Percentiles rank a stretch among this genome's conserved stretches.
phyloP scores from a whole-genome alignment of 1,284 basidiomycete genomes.

The Leccinum colubrinum region DNA sequence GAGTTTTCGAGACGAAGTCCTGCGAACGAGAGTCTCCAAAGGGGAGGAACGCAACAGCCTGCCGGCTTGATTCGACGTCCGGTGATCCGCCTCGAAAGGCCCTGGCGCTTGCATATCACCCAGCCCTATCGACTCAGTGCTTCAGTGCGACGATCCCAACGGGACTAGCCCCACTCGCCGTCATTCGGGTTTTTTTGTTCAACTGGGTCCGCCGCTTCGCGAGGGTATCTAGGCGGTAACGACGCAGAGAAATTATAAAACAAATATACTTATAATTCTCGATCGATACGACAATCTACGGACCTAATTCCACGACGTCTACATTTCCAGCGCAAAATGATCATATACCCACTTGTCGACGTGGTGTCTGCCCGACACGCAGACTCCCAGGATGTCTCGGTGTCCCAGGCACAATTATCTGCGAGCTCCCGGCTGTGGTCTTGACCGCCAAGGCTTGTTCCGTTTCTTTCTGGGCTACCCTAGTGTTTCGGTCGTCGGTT shows the following conservation, averaged over 20 bases:
- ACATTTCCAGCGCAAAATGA: neutral
- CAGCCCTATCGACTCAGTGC: neutral
- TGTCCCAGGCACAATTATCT: conserved; percentile 79
- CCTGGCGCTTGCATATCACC: conserved; percentile 18
- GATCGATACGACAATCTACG: neutral
- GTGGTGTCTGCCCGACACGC: conserved; percentile 61
- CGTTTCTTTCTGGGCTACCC: conserved; percentile 60
- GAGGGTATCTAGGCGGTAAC: conserved; percentile 9
- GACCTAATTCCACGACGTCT: neutral
- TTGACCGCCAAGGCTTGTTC: conserved; percentile 65
- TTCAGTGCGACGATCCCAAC: conserved; percentile 1
- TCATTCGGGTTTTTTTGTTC: neutral
- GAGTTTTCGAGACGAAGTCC: conserved; percentile 34
- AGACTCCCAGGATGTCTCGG: conserved; percentile 67
- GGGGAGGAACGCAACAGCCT: conserved; percentile 36
- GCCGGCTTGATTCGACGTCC: conserved; percentile 12
- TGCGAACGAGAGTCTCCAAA: conserved; percentile 39
- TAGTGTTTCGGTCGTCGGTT: conserved; percentile 29
- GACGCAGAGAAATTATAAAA: conserved; percentile 11
- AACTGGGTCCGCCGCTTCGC: neutral
- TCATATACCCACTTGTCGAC: conserved; percentile 51
- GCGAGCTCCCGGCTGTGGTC: conserved; percentile 55
- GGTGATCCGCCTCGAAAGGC: conserved; percentile 17
- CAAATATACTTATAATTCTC: conserved; percentile 1
- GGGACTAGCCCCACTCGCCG: conserved; percentile 1